Base-by-base conservation (phyloP, 768 basidiomycete species). In the Macrolepiota dolichaula region DNA sequence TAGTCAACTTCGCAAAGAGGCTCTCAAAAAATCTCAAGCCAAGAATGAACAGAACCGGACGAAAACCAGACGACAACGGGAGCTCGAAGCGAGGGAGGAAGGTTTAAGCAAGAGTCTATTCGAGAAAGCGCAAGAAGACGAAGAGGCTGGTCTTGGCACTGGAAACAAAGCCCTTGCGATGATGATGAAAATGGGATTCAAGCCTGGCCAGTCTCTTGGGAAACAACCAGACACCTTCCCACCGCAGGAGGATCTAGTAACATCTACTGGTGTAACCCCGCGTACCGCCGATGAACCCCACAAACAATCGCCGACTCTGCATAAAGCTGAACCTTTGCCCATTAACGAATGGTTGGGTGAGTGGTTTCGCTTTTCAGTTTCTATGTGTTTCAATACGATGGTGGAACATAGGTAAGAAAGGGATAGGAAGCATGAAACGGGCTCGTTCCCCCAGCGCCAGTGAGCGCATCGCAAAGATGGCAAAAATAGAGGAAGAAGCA, bases 141-240 rank as follows among this genome's bases (percentile, higher is more conserved):
- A 84, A 63, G 80, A 80, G 62, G 77, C 74, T 49, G 85, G 83
- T 5, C 68, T 78, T 22, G 74, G 76, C 44, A 72, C 77, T 55
- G 79, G 81, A 46, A 93, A 84, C 76, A 94, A 93, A 71, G 93
- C 92, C 7, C 76, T 94, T 57, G 81, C 84, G 15, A 94, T 95
- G 78, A 95, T 95, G 93, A 85, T 90, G 82, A 94, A 91, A 76
- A 94, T 94, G 93, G 93, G 93, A 0, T 95, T 92, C 77, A 89
- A 88, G 74, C 86, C 90, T 2, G 93, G 93, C 15, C 85, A 93
- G 71, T 79, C 90, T 13, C 79, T 94, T 29, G 92, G 92, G 17
- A 79, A 74, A 36, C 59, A 32, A 46, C 44, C 40, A 22, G 40
- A 44, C 5, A 19, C n/a, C 11, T 22, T 27, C 5, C 4, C 22